Base-by-base conservation (phyloP, 495 filamentous ascomycete genomes). In the Xylaria scruposa region DNA sequence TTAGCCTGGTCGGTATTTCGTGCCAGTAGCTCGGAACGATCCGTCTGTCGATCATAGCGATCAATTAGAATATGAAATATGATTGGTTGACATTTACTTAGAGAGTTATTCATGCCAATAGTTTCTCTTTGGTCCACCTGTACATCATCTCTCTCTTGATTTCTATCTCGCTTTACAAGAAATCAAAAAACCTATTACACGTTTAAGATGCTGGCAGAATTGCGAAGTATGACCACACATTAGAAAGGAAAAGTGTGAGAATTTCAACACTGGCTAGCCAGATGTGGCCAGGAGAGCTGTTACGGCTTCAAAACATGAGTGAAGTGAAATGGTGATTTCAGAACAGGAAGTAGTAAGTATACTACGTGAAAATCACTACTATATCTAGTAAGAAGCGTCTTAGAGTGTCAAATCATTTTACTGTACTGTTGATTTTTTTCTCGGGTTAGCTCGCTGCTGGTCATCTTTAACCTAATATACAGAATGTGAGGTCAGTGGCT, bases 401-500 rank as follows among this genome's bases (percentile, higher is more conserved):
- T 21, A 24, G 40, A 40, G 44, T 19, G 63, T 29, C 62, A 2
- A 47, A 13, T 29, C 13, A n/a, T 40, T 63, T 26, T 21, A 26
- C 44, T 33, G 19, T 21, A 26, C 44, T 33, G 19, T 36, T 3
- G 63, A 6, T 42, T 67, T 47, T n/a, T 24, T 21, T 54, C 26
- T 54, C 21, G 19, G 47, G 47, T 46, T 67, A 67, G 29, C 31
- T 67, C n/a, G 19, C 31, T 1, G 19, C 19, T 26, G 29, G 19
- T 67, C 24, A 40, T 54, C 46, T n/a, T n/a, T 21, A 60, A 33
- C 36, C 31, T 56, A 56, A 24, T 19, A 26, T 47, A 31, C 13
- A 47, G n/a, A 38, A 51, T 17, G 13, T 66, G 63, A 66, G 26
- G 40, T 66, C 29, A 33, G 64, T 67, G 64, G 64, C 64, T 47